A percentile compares a stretch with the other conserved stretches of the same genome.
Conservation (phyloP, 768 basidiomycete genomes). For the Mycena vitilis region DNA sequence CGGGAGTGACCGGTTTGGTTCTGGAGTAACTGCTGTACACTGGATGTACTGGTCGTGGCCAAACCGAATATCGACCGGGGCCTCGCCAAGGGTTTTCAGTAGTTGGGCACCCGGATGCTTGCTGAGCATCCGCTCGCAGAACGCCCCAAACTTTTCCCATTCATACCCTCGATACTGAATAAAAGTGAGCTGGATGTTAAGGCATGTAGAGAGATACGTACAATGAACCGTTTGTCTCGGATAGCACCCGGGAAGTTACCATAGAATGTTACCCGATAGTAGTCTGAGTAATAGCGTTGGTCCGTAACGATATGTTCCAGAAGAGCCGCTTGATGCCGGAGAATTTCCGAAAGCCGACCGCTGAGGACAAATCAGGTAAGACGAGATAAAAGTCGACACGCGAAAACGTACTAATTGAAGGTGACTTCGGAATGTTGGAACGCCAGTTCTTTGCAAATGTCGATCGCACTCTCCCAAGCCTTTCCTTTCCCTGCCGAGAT, state of each 20-base stretch:
- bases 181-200: slow-evolving; percentile 18
- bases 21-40: slow-evolving; percentile 86
- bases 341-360: slow-evolving; percentile 84
- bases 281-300: slow-evolving; percentile 90
- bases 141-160: slow-evolving; percentile 92
- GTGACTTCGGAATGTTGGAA: slow-evolving; percentile 90
- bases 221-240: slow-evolving; percentile 91
- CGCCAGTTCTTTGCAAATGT: slow-evolving; percentile 92
- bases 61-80: slow-evolving; percentile 82
- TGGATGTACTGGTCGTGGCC: slow-evolving; percentile 89
- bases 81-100: slow-evolving; percentile 78
- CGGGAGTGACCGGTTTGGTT: slow-evolving; percentile 80
- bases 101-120: slow-evolving; percentile 90
- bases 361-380: slow-evolving; percentile 51
- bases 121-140: slow-evolving; percentile 91
- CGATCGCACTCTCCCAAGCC: slow-evolving; percentile 96
- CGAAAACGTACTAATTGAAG: slow-evolving; percentile 82
- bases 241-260: slow-evolving; percentile 91
- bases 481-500: slow-evolving; percentile 84
- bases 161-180: slow-evolving; percentile 90
- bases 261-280: slow-evolving; percentile 94
- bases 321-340: slow-evolving; percentile 88
- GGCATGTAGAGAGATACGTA: slow-evolving; percentile 49
- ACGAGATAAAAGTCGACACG: background rate
- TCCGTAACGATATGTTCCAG: slow-evolving; percentile 88